These are phyloP conservation scores for Candida schatavii DNA, from an alignment of 805 yeast species.

Conservation along the genomic window DNA sequence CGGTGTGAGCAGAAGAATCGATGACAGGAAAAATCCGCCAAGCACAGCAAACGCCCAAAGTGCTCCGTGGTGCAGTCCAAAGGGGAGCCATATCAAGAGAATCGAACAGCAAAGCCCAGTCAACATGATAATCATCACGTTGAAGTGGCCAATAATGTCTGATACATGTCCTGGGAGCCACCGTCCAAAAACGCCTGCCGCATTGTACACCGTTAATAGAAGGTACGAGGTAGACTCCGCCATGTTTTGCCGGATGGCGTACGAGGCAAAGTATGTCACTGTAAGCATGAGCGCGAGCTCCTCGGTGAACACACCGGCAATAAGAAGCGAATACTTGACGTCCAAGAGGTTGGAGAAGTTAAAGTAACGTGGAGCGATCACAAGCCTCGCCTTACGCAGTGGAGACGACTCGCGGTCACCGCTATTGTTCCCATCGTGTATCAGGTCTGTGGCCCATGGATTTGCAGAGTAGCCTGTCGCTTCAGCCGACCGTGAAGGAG, in stretches of 20 bases:
- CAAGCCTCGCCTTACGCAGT: not conserved
- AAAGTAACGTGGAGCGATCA: not conserved
- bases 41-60: conserved; percentile 51
- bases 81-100: conserved; percentile 65
- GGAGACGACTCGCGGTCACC: not conserved
- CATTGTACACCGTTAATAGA: conserved; percentile 46
- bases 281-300: conserved; percentile 55
- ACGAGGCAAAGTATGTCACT: conserved; percentile 55
- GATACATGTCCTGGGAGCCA: conserved; percentile 53
- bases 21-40: conserved; percentile 60
- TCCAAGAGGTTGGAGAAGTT: conserved; percentile 17
- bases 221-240: conserved; percentile 41
- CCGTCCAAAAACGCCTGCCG: conserved; percentile 50
- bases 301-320: conserved; percentile 39
- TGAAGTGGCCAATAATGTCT: conserved; percentile 54
- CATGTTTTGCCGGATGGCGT: conserved; percentile 50
- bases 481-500: not conserved
- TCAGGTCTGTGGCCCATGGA: not conserved
- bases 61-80: conserved; percentile 43
- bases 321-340: conserved; percentile 30
- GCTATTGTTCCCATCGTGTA: not conserved
- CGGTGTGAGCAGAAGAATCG: conserved; percentile 64
- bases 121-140: conserved; percentile 51
- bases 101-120: conserved; percentile 44
- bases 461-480: not conserved